Percentiles rank a stretch among this genome's conserved stretches.
Evolutionary conservation across 164 flowering plant genomes (phyloP).

Genomic region (Kingdonia uniflora): DNA sequence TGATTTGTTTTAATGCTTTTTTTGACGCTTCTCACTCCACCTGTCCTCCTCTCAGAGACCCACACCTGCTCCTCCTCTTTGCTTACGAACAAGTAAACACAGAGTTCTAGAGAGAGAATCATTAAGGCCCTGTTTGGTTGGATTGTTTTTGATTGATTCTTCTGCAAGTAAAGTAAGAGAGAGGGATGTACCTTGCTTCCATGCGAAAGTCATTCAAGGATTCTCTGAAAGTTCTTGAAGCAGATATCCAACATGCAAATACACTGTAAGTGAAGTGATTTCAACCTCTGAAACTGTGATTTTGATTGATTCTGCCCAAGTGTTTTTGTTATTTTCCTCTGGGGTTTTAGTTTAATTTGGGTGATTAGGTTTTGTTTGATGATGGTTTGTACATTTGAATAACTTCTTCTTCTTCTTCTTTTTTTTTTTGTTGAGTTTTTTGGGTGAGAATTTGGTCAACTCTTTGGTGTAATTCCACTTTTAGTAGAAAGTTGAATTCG

Average conservation of each 20-base stretch:
- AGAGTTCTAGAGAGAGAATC: constrained; percentile 4
- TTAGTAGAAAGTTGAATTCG: too few species aligned
- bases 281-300: not conserved
- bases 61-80: constrained; percentile 9
- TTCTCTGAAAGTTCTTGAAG: constrained; percentile 68
- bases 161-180: not conserved
- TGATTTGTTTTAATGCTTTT: constrained; percentile 3
- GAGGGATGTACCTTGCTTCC: constrained; percentile 31
- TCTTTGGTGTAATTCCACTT: too few species aligned
- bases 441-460: too few species aligned
- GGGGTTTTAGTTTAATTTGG: too few species aligned
- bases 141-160: too few species aligned
- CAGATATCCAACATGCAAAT: constrained; percentile 81
- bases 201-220: constrained; percentile 80
- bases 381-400: not conserved
- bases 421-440: not conserved
- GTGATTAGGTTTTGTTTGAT: not conserved
- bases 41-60: too few species aligned
- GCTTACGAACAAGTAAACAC: constrained; percentile 12
- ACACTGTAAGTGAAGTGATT: constrained; percentile 41
- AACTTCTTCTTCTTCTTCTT: not conserved
- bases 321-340: too few species aligned
- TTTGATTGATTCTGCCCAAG: too few species aligned
- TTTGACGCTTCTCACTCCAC: too few species aligned
- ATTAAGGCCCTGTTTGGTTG: not conserved